phyloP scores from a whole-genome alignment of 2,329 filamentous ascomycete genomes.

The Boeremia lycopersici region DNA sequence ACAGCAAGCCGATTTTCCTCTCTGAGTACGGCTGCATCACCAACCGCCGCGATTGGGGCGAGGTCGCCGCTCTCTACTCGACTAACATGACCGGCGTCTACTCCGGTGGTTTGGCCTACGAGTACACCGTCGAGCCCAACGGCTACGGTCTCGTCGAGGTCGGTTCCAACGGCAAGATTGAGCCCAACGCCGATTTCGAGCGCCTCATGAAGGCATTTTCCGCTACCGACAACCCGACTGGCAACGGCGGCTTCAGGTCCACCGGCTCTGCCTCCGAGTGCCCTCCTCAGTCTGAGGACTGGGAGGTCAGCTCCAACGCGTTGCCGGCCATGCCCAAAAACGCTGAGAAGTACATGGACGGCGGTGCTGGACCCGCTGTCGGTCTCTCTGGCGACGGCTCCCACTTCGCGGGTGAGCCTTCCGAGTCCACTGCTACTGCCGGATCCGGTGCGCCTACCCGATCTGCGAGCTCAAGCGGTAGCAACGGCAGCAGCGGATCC shows the following conservation, averaged over 20 bases:
- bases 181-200: constrained; percentile 68
- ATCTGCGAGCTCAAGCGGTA: constrained; percentile 23
- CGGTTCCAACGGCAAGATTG: constrained; percentile 57
- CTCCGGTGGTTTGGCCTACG: constrained; percentile 94
- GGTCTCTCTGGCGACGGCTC: constrained; percentile 60
- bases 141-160: constrained; percentile 80
- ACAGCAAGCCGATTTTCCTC: constrained; percentile 69
- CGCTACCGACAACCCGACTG: constrained; percentile 58
- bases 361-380: constrained; percentile 62
- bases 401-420: constrained; percentile 41
- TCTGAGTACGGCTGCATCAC: constrained; percentile 92
- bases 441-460: constrained; percentile 38
- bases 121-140: constrained; percentile 73
- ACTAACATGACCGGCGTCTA: constrained; percentile 85
- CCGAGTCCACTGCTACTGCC: constrained; percentile 34
- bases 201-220: constrained; percentile 58
- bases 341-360: constrained; percentile 61
- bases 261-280: constrained; percentile 60
- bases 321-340: constrained; percentile 63
- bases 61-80: constrained; percentile 79
- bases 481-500: constrained; percentile 12
- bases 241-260: constrained; percentile 64
- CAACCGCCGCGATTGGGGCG: constrained; percentile 80
- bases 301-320: constrained; percentile 58
- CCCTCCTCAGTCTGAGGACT: constrained; percentile 59